These are phyloP conservation scores for Haematococcus lacustris DNA, from an alignment of 139 green algal species.

Conservation along the genomic window DNA sequence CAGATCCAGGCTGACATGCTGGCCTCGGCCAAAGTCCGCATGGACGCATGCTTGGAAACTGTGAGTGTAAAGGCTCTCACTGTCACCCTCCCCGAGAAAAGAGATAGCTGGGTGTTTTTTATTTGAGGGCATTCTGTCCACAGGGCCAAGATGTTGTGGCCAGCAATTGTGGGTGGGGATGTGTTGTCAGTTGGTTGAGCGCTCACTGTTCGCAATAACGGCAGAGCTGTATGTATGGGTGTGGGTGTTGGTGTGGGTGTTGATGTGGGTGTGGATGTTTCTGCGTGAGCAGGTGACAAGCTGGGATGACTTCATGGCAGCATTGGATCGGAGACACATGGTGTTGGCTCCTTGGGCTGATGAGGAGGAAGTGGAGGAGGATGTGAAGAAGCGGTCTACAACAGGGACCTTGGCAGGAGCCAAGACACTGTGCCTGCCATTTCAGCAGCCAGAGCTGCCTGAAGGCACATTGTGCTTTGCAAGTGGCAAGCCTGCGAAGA, in stretches of 20 bases:
- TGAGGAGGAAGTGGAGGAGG: slow-evolving; percentile 71
- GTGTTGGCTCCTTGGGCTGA: slow-evolving; percentile 86
- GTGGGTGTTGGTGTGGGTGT: too few species aligned
- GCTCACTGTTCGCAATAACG: neutral
- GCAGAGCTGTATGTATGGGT: too few species aligned
- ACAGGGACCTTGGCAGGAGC: slow-evolving; percentile 79
- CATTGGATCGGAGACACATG: slow-evolving; percentile 86
- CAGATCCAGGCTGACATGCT: slow-evolving; percentile 87
- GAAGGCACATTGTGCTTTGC: slow-evolving; percentile 87
- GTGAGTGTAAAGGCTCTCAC: slow-evolving; percentile 5
- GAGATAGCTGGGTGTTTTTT: too few species aligned
- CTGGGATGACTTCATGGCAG: slow-evolving; percentile 93
- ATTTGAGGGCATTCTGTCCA: neutral
- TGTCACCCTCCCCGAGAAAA: too few species aligned
- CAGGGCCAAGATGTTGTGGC: neutral
- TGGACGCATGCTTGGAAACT: slow-evolving; percentile 54
- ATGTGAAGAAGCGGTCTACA: slow-evolving; percentile 80
- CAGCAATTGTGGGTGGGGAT: too few species aligned
- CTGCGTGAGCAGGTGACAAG: slow-evolving; percentile 43
- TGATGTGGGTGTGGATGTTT: too few species aligned
- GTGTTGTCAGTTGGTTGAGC: too few species aligned
- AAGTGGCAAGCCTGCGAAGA: slow-evolving; percentile 88
- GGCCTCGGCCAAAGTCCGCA: slow-evolving; percentile 36
- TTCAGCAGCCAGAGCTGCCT: slow-evolving; percentile 83
- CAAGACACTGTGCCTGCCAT: slow-evolving; percentile 96